Evolutionary conservation across 2,329 filamentous ascomycete genomes (phyloP).

Genomic region (Calycina marina): DNA sequence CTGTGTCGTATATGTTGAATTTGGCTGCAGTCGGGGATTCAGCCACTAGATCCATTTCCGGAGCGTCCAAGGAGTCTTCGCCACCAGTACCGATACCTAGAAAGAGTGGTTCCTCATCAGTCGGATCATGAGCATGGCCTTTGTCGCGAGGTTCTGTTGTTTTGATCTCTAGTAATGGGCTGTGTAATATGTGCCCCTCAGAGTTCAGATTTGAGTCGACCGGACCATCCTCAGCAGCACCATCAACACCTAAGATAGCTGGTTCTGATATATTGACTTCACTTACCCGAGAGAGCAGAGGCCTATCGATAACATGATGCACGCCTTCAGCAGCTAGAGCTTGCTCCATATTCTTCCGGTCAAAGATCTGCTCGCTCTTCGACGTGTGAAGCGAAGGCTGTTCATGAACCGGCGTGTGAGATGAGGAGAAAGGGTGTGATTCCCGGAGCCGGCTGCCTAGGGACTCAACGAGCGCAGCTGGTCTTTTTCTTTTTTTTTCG

Average conservation of each 20-base stretch:
- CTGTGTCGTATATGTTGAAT: slow-evolving; percentile 76
- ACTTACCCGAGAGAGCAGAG: too few relatives aligned
- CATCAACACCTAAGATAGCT: too few relatives aligned
- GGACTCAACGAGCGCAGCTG: slow-evolving; percentile 39
- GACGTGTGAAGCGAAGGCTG: slow-evolving; percentile 24
- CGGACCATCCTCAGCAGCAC: too few relatives aligned
- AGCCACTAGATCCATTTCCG: slow-evolving; percentile 42
- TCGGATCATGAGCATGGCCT: slow-evolving; percentile 47
- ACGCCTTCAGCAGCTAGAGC: slow-evolving; percentile 37
- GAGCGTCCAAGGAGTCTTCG: slow-evolving; percentile 20
- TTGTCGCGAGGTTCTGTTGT: slow-evolving; percentile 31
- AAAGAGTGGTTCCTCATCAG: slow-evolving; percentile 48
- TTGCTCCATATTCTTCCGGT: slow-evolving; percentile 33
- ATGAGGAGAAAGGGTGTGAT: slow-evolving; percentile 37
- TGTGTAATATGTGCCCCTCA: too few relatives aligned
- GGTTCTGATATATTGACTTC: too few relatives aligned
- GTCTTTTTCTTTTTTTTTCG: slow-evolving; percentile 37
- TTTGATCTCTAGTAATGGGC: too few relatives aligned
- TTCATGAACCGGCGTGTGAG: slow-evolving; percentile 28
- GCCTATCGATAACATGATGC: slow-evolving; percentile 34
- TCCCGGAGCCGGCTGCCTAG: slow-evolving; percentile 36
- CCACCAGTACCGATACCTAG: slow-evolving; percentile 63
- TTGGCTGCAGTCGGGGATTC: slow-evolving; percentile 78
- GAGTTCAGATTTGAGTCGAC: not conserved
- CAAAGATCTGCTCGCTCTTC: slow-evolving; percentile 34